phyloP scores from a whole-genome alignment of 2,329 filamentous ascomycete genomes.

The Lachnellula occidentalis region DNA sequence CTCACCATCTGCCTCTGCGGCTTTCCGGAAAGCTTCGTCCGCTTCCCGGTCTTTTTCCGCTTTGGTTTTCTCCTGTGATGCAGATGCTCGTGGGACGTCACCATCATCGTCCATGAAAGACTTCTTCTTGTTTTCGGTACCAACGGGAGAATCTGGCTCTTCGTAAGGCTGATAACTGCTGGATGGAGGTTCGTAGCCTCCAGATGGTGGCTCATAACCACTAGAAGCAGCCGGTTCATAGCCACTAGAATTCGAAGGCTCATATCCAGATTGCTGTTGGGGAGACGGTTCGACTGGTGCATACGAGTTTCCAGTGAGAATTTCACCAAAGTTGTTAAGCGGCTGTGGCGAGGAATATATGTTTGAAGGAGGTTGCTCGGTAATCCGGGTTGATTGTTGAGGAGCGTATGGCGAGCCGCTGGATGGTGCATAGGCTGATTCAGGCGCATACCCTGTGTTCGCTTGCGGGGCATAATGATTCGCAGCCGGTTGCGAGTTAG shows the following conservation, averaged over 20 bases:
- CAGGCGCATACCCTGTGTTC: conserved; percentile 14
- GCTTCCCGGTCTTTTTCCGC: conserved; percentile 71
- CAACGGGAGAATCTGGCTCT: conserved; percentile 34
- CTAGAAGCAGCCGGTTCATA: conserved; percentile 23
- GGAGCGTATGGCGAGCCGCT: conserved; percentile 12
- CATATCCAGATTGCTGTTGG: conserved; percentile 29
- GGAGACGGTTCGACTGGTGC: conserved; percentile 33
- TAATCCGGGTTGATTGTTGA: conserved; percentile 14
- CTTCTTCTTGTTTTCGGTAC: conserved; percentile 64
- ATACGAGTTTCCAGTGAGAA: conserved; percentile 10
- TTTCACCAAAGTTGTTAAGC: conserved; percentile 15
- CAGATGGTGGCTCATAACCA: conserved; percentile 28
- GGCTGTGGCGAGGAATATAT: conserved; percentile 22
- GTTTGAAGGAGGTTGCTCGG: conserved; percentile 15
- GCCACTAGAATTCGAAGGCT: conserved; percentile 12
- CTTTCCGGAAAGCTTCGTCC: conserved; percentile 78
- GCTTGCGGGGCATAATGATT: conserved; percentile 23
- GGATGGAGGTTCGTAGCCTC: conserved; percentile 55
- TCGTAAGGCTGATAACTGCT: conserved; percentile 48
- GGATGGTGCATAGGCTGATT: conserved; percentile 20
- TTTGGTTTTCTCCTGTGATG: conserved; percentile 51
- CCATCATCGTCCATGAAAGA: conserved; percentile 77
- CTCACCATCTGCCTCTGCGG: conserved; percentile 70
- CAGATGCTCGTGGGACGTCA: conserved; percentile 46
- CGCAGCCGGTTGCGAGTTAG: conserved; percentile 25